A percentile compares a stretch with the other conserved stretches of the same genome.
phyloP scores from a whole-genome alignment of 2,329 filamentous ascomycete species.

The Paraconiothyrium sp. region DNA sequence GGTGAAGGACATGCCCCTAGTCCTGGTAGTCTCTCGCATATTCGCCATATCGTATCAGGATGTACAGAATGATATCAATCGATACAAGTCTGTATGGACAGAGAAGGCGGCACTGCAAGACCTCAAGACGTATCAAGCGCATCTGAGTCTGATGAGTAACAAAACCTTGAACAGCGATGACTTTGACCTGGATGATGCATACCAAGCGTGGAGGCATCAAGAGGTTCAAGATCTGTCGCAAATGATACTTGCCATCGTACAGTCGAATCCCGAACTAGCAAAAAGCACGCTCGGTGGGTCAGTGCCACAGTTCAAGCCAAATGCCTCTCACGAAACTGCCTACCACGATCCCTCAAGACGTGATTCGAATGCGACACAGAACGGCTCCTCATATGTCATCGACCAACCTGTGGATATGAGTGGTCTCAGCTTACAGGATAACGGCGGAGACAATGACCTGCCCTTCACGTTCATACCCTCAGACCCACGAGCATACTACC shows the following conservation, averaged over 20 bases:
- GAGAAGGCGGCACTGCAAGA: conserved; percentile 90
- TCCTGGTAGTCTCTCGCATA: conserved; percentile 84
- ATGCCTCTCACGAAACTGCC: conserved; percentile 51
- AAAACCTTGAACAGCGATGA: conserved; percentile 83
- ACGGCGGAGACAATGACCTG: conserved; percentile 62
- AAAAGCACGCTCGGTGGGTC: conserved; percentile 73
- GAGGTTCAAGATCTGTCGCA: conserved; percentile 88
- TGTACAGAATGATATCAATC: conserved; percentile 87
- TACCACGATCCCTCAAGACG: conserved; percentile 59
- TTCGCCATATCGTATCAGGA: conserved; percentile 83
- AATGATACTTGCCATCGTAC: conserved; percentile 91
- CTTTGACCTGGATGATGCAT: conserved; percentile 89
- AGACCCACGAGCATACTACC: conserved; percentile 84
- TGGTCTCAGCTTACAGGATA: conserved; percentile 68
- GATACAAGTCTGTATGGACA: conserved; percentile 83
- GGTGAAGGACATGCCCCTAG: conserved; percentile 96
- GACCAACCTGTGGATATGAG: conserved; percentile 76
- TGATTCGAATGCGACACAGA: conserved; percentile 55
- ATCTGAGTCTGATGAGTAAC: conserved; percentile 80
- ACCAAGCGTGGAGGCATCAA: conserved; percentile 89
- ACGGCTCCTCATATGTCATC: conserved; percentile 62
- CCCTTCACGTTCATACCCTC: conserved; percentile 90
- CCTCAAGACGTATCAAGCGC: conserved; percentile 91
- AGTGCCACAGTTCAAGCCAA: conserved; percentile 66
- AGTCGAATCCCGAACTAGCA: conserved; percentile 83